A percentile compares a stretch with the other conserved stretches of the same genome.
Conservation (phyloP, 768 basidiomycete genomes). For the Dioszegia aurantiaca region DNA sequence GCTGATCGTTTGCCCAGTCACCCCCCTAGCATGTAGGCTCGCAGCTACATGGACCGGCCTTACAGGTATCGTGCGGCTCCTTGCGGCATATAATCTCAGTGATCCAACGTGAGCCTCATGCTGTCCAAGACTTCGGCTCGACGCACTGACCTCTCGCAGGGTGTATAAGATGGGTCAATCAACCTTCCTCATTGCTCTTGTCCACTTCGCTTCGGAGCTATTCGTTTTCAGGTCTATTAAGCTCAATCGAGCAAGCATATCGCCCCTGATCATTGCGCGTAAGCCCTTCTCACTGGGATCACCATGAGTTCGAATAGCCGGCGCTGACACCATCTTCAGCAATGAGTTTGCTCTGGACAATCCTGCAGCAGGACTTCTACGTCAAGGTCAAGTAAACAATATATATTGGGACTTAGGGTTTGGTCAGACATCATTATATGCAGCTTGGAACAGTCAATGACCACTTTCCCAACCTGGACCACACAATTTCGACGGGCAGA, state of each 20-base stretch:
- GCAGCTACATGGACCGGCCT: slow-evolving; percentile 90
- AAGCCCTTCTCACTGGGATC: slow-evolving; percentile 50
- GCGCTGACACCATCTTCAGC: neutral
- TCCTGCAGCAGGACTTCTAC: slow-evolving; percentile 10
- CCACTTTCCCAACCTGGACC: no score
- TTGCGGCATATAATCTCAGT: slow-evolving; percentile 85
- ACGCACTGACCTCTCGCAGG: no score
- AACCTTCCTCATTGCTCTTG: slow-evolving; percentile 85
- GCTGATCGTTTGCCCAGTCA: no score
- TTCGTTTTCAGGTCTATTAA: slow-evolving; percentile 75
- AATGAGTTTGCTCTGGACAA: slow-evolving; percentile 15
- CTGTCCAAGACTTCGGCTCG: no score
- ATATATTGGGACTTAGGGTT: no score
- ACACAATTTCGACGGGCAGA: neutral
- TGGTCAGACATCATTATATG: no score
- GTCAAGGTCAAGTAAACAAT: no score
- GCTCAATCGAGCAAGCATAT: slow-evolving; percentile 61
- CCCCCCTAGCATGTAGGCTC: slow-evolving; percentile 77
- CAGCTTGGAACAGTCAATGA: no score
- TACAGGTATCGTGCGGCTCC: slow-evolving; percentile 74
- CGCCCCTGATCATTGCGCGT: slow-evolving; percentile 84
- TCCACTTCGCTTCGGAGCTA: slow-evolving; percentile 82
- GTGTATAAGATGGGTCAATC: slow-evolving; percentile 83
- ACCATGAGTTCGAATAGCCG: no score
- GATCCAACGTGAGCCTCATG: slow-evolving; percentile 65